Base-by-base conservation (phyloP, 1,139 yeast genomes). In the Kazachstania sp. region DNA sequence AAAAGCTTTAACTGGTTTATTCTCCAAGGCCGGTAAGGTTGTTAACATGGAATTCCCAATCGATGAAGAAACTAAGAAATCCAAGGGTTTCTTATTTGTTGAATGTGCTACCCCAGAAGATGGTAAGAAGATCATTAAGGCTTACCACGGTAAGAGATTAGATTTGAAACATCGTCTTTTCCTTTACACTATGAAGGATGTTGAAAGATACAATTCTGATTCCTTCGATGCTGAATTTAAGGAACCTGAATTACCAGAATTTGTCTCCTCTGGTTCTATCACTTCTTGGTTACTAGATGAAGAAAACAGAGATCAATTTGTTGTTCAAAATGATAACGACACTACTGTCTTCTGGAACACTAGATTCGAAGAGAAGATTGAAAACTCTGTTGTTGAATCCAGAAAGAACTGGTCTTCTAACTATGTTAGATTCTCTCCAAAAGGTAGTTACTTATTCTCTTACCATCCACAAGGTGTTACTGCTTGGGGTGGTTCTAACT, bases 391-490 rank as follows among this genome's bases (percentile, higher is more conserved):
- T 36, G 78, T 85, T 52, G 88, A 84, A 60, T 85, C 95, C 59
- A 77, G 90, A 71, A 73, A 75, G 57, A 82, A 83, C 53, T 87
- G 95, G 83, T 88, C 97, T 45, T 82, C 88, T 50, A 83, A 86
- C 55, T 63, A 61, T 19, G 86, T 90, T 59, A 83, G 83, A 65
- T 92, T 90, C 74, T 88, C 97, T 46, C 96, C 97, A 60, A 81
- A 82, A 69, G 99, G 99, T 67, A 83, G 94, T 26, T 90, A 79
- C 62, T 71, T 92, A 56, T 81, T 86, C 60, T 83, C 97, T 2
- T 77, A 88, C 63, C 97, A 92, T 68, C 88, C 90, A 48, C 95
- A 87, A 70, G 98, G 98, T 73, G 81, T 88, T 49, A 95, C 88
- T 67, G 78, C 94, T 35, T 92, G 97, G 95, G 98, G 97, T 65